Base-by-base conservation (phyloP, 2,329 filamentous ascomycete species). In the Colletotrichum sojae region DNA sequence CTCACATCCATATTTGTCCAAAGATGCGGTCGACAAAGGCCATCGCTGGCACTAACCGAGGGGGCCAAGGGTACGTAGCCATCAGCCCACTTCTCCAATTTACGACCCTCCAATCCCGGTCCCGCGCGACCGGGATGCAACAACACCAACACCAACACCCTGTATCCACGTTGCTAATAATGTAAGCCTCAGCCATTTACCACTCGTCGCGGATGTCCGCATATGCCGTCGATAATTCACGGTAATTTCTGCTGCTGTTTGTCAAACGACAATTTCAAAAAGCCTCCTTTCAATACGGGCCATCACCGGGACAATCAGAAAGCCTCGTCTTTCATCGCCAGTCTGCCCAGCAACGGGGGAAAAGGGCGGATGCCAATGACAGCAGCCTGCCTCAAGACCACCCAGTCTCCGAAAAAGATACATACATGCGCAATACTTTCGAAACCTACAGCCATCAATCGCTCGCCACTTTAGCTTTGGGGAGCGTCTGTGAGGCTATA, bases 391-490 rank as follows among this genome's bases (percentile, higher is more conserved):
- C 31, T 56, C 18, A 25, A 40, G 39, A 6, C 16, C 16, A 10
- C 48, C 12, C 6, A 36, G 20, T 25, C 39, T 39, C 20, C 61
- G 55, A 59, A 49, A 49, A 46, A 36, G 46, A 46, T 46, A 51
- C 39, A 18, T 48, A 58, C 20, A 53, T 63, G 12, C 8, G 8
- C 46, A 39, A 20, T 65, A 51, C 54, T 16, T 65, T 13, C 43
- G 25, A 65, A 69, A 65, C 66, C 36, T 51, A 20, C 49, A 62
- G 40, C 51, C 40, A 40, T 39, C 31, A n/a, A 31, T 10, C 43
- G 25, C 66, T 69, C 49, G 60, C 66, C 61, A 69, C 61, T 69
- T 66, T 39, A 66, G 55, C 61, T 66, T 66, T 66, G 6, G n/a
- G 49, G 13, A 52, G 59, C 40, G 49, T 66, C 62, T 43, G 62